phyloP scores from a whole-genome alignment of 768 basidiomycete species.

The Termitomyces sp. region DNA sequence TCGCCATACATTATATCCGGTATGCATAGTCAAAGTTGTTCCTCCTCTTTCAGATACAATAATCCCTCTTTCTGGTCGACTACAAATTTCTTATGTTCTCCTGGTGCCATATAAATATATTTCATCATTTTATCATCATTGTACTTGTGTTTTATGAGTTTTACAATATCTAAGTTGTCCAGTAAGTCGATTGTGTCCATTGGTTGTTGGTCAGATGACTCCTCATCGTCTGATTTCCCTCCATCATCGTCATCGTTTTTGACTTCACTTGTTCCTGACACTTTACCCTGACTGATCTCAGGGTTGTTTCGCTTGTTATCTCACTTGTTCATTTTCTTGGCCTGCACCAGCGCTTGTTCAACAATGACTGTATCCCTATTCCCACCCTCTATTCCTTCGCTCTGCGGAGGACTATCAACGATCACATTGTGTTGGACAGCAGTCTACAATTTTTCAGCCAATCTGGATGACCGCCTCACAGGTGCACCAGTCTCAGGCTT shows the following conservation, averaged over 20 bases:
- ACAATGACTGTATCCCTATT: neutral
- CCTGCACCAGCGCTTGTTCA: too few relatives aligned
- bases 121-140: neutral
- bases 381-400: neutral
- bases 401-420: neutral
- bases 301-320: neutral
- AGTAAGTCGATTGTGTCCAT: too few relatives aligned
- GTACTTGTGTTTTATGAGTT: neutral
- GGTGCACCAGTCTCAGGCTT: slow-evolving; percentile 1
- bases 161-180: too few relatives aligned
- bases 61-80: too few relatives aligned
- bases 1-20: neutral
- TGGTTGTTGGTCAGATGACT: neutral
- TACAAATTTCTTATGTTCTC: too few relatives aligned
- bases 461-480: neutral
- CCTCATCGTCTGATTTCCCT: neutral
- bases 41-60: too few relatives aligned
- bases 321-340: neutral
- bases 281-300: neutral
- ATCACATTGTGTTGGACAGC: neutral
- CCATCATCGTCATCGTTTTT: too few relatives aligned
- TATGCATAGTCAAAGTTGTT: neutral
- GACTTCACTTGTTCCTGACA: too few relatives aligned
- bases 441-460: neutral
- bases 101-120: too few relatives aligned